A percentile compares a stretch with the other conserved stretches of the same genome.
Evolutionary conservation across 371 early-diverging fungal species (phyloP).

Genomic region (Zopfochytrium polystomum): DNA sequence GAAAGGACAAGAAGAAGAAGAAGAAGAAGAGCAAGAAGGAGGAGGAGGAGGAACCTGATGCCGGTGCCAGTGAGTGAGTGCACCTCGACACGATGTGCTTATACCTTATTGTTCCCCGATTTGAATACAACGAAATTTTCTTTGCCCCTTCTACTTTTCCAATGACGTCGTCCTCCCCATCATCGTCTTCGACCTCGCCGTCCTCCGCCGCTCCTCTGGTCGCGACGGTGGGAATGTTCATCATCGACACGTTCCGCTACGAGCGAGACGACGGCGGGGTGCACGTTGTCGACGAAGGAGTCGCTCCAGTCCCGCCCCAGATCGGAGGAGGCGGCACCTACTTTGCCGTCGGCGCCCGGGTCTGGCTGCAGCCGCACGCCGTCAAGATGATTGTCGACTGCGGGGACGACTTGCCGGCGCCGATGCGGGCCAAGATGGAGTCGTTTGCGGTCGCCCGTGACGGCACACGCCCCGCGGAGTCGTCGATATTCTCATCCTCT

Average conservation of each 20-base stretch:
- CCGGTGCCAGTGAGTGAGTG: no score
- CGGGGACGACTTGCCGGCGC: background rate
- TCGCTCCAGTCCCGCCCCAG: background rate
- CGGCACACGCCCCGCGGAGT: no score
- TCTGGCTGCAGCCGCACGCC: background rate
- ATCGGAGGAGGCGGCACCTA: background rate
- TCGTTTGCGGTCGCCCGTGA: no score
- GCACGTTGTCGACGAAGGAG: background rate
- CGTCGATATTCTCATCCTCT: no score
- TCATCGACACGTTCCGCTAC: background rate
- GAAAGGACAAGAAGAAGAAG: conserved; percentile 3
- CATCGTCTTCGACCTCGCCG: no score
- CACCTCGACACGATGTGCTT: no score
- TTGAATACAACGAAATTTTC: no score
- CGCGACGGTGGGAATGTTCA: background rate
- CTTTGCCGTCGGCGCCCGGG: background rate
- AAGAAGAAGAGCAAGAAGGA: background rate
- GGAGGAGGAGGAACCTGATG: background rate
- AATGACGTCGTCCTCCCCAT: no score
- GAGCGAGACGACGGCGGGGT: background rate
- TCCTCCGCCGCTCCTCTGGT: no score
- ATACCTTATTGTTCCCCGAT: no score
- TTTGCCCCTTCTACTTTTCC: no score
- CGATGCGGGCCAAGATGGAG: background rate
- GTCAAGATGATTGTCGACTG: background rate